Conservation (phyloP, 148 eudicot genomes). For the Silene latifolia region DNA sequence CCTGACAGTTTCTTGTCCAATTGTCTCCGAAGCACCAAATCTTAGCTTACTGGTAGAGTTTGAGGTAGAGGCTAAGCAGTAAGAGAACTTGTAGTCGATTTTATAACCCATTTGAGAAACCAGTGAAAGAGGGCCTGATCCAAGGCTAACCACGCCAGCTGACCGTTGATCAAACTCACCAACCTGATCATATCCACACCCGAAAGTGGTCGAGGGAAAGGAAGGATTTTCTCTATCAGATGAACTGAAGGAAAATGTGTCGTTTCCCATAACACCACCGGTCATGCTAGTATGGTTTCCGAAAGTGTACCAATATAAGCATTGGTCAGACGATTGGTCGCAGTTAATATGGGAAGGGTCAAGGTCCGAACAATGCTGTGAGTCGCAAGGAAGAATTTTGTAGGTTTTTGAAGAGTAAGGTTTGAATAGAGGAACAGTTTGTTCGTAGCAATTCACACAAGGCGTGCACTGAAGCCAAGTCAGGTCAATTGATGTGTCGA, state of each 20-base stretch:
- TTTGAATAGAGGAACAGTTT: constrained; percentile 19
- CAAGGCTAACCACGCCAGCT: constrained; percentile 45
- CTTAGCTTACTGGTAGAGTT: constrained; percentile 26
- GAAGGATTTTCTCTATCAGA: neutral
- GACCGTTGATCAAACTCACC: constrained; percentile 27
- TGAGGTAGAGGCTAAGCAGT: constrained; percentile 30
- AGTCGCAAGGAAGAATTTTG: constrained; percentile 20
- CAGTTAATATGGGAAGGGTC: constrained; percentile 10
- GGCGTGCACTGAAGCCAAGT: constrained; percentile 31
- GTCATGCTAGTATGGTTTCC: constrained; percentile 31
- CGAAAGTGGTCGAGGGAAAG: constrained; percentile 35
- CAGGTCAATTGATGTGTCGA: constrained; percentile 19
- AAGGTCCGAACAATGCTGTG: constrained; percentile 15
- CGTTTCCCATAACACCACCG: constrained; percentile 31
- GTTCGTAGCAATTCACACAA: constrained; percentile 27
- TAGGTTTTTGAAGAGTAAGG: constrained; percentile 22
- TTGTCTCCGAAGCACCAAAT: constrained; percentile 20
- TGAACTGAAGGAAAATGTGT: constrained; percentile 31
- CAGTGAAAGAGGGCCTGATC: constrained; percentile 38
- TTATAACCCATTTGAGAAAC: constrained; percentile 30
- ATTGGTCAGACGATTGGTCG: constrained; percentile 7
- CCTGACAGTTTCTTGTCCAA: constrained; percentile 16
- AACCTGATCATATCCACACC: constrained; percentile 39
- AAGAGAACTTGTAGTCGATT: constrained; percentile 38
- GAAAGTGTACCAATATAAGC: constrained; percentile 26